Conservation (phyloP, 345 rosid genomes). For the Clarkia xantiana region DNA sequence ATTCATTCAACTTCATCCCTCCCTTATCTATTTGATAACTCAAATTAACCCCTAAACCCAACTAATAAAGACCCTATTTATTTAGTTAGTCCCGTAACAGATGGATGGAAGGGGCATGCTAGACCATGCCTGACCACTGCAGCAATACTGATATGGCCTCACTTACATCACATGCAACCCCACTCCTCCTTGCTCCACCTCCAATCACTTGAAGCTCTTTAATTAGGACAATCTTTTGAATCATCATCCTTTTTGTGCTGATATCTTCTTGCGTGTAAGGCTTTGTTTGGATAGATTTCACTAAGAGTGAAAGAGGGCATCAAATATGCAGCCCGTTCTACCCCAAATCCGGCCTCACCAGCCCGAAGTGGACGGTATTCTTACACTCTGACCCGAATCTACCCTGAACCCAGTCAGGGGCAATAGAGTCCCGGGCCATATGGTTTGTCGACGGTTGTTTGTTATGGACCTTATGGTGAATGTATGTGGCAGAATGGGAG, state of each 20-base stretch:
- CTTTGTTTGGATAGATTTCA: too few relatives aligned
- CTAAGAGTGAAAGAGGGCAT: constrained; percentile 5
- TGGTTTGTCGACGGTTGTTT: constrained; percentile 60
- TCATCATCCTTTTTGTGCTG: constrained; percentile 11
- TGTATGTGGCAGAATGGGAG: constrained; percentile 36
- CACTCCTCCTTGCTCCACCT: constrained; percentile 34
- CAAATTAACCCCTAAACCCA: too few relatives aligned
- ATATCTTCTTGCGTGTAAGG: neutral
- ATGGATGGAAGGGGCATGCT: too few relatives aligned
- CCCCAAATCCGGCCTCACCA: constrained; percentile 97
- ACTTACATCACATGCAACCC: constrained; percentile 73
- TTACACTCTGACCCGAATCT: constrained; percentile 44
- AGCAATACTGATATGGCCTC: constrained; percentile 2
- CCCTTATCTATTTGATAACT: too few relatives aligned
- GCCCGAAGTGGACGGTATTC: constrained; percentile 42
- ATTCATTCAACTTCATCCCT: too few relatives aligned
- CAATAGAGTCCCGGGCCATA: constrained; percentile 78
- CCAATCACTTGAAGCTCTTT: constrained; percentile 82
- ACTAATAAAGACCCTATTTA: too few relatives aligned
- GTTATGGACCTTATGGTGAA: too few relatives aligned
- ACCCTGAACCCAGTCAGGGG: constrained; percentile 51
- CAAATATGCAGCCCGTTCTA: constrained; percentile 69
- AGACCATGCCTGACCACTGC: too few relatives aligned
- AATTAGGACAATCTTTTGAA: constrained; percentile 55
- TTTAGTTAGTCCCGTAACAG: too few relatives aligned